Conservation (phyloP, 2,329 filamentous ascomycete species). For the Diaporthe ampelina region DNA sequence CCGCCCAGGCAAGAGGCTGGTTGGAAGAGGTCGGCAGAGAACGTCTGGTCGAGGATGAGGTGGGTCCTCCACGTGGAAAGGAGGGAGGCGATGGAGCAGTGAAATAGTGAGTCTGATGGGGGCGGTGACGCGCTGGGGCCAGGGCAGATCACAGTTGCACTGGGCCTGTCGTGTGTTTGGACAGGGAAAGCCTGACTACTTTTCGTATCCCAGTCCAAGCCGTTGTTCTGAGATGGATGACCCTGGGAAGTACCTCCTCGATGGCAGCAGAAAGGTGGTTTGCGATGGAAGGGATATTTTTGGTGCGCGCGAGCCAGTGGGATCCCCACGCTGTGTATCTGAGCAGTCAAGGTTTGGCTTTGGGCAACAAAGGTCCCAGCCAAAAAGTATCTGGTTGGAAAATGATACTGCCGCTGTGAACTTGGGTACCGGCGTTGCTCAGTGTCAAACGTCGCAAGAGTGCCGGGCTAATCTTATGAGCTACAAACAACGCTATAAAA, state of each 20-base stretch:
- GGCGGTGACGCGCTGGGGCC: slow-evolving; percentile 32
- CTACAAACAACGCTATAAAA: neutral
- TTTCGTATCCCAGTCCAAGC: slow-evolving; percentile 12
- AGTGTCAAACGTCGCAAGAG: slow-evolving; percentile 19
- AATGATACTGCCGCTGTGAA: neutral
- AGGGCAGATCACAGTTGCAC: slow-evolving; percentile 32
- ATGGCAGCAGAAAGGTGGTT: slow-evolving; percentile 6
- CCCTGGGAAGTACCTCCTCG: slow-evolving; percentile 3
- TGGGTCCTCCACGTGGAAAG: slow-evolving; percentile 14
- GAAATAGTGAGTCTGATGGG: slow-evolving; percentile 30
- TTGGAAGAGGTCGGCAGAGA: slow-evolving; percentile 25
- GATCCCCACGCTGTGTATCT: slow-evolving; percentile 4
- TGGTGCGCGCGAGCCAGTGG: slow-evolving; percentile 13
- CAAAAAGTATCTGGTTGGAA: neutral
- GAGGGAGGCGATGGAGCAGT: slow-evolving; percentile 33
- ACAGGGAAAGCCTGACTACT: slow-evolving; percentile 38
- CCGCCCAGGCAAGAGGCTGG: slow-evolving; percentile 31
- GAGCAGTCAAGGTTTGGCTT: slow-evolving; percentile 1
- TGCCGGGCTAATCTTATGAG: slow-evolving; percentile 21
- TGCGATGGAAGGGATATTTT: slow-evolving; percentile 9
- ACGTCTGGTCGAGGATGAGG: slow-evolving; percentile 14
- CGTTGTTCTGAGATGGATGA: slow-evolving; percentile 18
- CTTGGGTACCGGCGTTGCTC: neutral
- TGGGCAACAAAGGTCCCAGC: neutral
- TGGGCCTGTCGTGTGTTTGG: slow-evolving; percentile 6